Evolutionary conservation across 1,284 basidiomycete species (phyloP).

Genomic region (Ustilago curta): DNA sequence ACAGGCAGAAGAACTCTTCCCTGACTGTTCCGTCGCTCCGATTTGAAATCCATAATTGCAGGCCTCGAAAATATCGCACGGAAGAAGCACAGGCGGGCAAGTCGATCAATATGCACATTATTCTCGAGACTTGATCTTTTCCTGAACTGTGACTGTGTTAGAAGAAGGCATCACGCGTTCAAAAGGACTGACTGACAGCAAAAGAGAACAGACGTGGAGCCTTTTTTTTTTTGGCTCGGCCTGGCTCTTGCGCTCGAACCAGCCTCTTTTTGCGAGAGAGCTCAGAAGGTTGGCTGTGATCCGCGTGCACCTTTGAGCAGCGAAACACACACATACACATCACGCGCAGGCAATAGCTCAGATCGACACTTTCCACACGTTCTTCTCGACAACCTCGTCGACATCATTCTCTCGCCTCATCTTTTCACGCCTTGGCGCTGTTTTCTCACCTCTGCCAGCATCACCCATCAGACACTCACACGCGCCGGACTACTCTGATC

Average conservation of each 20-base stretch:
- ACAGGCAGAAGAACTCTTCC: constrained; percentile 6
- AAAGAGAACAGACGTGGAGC: constrained; percentile 44
- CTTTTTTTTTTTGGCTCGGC: neutral
- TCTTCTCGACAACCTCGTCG: constrained; percentile 20
- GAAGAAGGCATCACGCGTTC: constrained; percentile 19
- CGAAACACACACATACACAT: constrained; percentile 7
- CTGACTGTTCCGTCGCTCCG: constrained; percentile 20
- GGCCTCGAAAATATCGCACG: constrained; percentile 23
- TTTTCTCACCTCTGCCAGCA: too few relatives aligned
- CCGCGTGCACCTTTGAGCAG: constrained; percentile 16
- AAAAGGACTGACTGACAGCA: neutral
- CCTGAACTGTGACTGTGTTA: neutral
- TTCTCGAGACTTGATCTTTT: neutral
- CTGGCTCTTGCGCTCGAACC: constrained; percentile 35
- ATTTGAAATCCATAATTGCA: constrained; percentile 16
- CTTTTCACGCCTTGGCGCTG: neutral
- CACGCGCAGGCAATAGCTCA: constrained; percentile 8
- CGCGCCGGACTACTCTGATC: neutral
- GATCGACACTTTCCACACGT: constrained; percentile 20
- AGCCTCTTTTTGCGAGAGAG: constrained; percentile 11
- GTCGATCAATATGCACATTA: constrained; percentile 19
- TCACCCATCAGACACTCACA: neutral
- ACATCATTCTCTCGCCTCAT: neutral
- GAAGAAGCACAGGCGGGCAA: neutral
- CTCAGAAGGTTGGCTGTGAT: constrained; percentile 1